phyloP scores from a whole-genome alignment of 2,329 filamentous ascomycete genomes.

The Cladophialophora immunda region DNA sequence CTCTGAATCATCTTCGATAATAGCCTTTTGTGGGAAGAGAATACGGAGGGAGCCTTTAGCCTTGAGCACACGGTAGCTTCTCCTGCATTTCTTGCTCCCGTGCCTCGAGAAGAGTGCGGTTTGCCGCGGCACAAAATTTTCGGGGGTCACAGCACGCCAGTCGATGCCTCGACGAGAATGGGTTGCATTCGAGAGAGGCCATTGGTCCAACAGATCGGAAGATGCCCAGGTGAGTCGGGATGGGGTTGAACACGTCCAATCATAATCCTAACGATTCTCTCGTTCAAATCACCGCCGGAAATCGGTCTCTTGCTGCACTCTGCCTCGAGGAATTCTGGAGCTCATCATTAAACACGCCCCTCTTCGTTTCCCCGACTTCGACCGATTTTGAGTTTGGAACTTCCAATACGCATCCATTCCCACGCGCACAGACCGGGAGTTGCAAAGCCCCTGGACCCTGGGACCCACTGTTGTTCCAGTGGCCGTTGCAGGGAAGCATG shows the following conservation, averaged over 20 bases:
- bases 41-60: background rate
- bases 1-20: constrained; percentile 7
- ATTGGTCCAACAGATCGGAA: background rate
- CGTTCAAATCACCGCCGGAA: background rate
- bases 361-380: constrained; percentile 9
- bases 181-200: background rate
- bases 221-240: background rate
- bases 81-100: background rate
- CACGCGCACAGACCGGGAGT: background rate
- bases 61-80: background rate
- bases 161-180: background rate
- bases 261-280: constrained; percentile 5
- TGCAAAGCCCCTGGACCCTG: background rate
- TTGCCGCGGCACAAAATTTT: constrained; percentile 23
- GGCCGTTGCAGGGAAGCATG: background rate
- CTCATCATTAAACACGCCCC: background rate
- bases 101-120: background rate
- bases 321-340: background rate
- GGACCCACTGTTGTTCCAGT: background rate
- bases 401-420: background rate
- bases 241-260: constrained; percentile 10
- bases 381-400: constrained; percentile 16
- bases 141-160: background rate
- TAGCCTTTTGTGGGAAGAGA: background rate
- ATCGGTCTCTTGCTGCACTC: background rate